Evolutionary conservation across 1,284 basidiomycete species (phyloP), one percentile per base, ranked within the genome.

Genomic region (Coniferiporia sulphurascens): DNA sequence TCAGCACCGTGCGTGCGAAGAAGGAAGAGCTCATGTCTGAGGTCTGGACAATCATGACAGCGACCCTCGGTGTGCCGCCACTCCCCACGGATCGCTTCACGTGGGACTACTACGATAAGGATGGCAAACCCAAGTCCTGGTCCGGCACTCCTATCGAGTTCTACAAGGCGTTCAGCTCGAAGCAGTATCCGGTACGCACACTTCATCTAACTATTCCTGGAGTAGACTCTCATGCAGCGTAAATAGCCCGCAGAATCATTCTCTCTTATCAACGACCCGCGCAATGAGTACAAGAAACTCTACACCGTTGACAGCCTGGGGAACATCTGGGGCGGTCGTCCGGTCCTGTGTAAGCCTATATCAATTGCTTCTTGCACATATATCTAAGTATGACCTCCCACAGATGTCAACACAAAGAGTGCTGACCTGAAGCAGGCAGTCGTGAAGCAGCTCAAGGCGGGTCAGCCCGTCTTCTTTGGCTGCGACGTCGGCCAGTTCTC

Each of bases 181-280:
- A 82, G 71, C 76, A 76, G 45, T 84, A 82, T 70, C 71, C 80
- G 19, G 85, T 88, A 63, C 53, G 52, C 36, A 6, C 13, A 53
- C 32, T 56, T 59, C 44, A 56, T 22, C 52, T 63, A 17, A n/a
- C 9, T 46, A 27, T 19, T 35, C 34, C 12, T 35, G 32, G 27
- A 13, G 45, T 43, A n/a, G 21, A n/a, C 10, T 22, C 44, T 48
- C 54, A 15, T 41, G 17, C 34, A 53, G n/a, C 4, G n/a, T 48
- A 50, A 60, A 41, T 62, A 85, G 75, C 82, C 85, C 12, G 69
- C 77, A 1, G 87, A 91, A 44, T 86, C 82, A 6, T 95, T 97
- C 78, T 96, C 93, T 52, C 82, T 98, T 41, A 95, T 98, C 74
- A 89, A 98, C 69, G 95, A 98, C 71, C 95, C 96, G 15, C 84